These are phyloP conservation scores for Tremella yokohamensis DNA, from an alignment of 768 basidiomycete genomes.

Conservation along the genomic window DNA sequence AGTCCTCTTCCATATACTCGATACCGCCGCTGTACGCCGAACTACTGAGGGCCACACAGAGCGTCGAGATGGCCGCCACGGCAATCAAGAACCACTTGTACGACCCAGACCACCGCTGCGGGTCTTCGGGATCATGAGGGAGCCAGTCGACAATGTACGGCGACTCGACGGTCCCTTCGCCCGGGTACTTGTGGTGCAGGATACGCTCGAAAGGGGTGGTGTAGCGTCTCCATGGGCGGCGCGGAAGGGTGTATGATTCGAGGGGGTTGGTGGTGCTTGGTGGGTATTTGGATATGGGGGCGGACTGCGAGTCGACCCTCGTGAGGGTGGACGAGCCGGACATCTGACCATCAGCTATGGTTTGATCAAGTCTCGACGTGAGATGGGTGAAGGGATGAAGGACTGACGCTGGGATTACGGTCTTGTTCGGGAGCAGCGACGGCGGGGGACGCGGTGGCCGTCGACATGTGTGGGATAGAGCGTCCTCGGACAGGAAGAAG, in stretches of 20 bases:
- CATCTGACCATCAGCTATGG: slow-evolving; percentile 1
- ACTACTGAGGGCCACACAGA: slow-evolving; percentile 42
- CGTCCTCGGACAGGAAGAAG: too few relatives aligned
- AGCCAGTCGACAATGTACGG: slow-evolving; percentile 50
- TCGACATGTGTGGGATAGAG: too few relatives aligned
- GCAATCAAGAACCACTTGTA: slow-evolving; percentile 47
- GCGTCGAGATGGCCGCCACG: slow-evolving; percentile 35
- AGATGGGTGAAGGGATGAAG: too few relatives aligned
- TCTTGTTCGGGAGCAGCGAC: too few relatives aligned
- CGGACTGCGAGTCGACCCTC: too few relatives aligned
- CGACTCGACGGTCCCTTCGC: slow-evolving; percentile 41
- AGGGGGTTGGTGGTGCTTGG: slow-evolving; percentile 11
- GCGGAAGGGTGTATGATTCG: slow-evolving; percentile 28
- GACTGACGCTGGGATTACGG: too few relatives aligned
- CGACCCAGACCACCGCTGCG: slow-evolving; percentile 34
- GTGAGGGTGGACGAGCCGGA: slow-evolving; percentile 1
- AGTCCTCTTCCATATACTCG: slow-evolving; percentile 19
- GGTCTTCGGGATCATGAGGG: slow-evolving; percentile 45
- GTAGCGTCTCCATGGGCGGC: slow-evolving; percentile 39
- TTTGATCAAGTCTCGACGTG: neutral
- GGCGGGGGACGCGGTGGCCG: too few relatives aligned
- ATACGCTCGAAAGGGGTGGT: slow-evolving; percentile 40
- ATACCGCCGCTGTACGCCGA: slow-evolving; percentile 45
- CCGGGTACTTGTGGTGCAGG: slow-evolving; percentile 37
- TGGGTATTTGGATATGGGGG: too few relatives aligned